Evolutionary conservation across 768 basidiomycete species (phyloP).

Genomic region (Boletus vermiculosoides): DNA sequence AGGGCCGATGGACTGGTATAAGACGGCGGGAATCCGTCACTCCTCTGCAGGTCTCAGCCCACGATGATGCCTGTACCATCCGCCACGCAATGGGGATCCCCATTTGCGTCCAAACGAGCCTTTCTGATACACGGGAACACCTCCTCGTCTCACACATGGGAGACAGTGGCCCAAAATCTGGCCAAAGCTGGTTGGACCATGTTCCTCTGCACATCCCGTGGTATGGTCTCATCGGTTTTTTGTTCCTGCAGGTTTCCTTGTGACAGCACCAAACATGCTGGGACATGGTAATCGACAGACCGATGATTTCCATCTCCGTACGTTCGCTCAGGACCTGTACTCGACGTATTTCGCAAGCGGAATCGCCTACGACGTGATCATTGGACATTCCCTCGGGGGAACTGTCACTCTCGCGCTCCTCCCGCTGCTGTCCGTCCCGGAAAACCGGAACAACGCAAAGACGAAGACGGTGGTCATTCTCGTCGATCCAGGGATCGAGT

Average conservation of each 20-base stretch:
- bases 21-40: not conserved
- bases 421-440: constrained; percentile 2
- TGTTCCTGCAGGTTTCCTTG: constrained; percentile 8
- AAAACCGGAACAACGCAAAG: not conserved
- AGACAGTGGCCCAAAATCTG: constrained; percentile 7
- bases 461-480: constrained; percentile 8
- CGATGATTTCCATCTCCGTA: constrained; percentile 10
- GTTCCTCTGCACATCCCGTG: not conserved
- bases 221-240: not conserved
- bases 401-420: constrained; percentile 11
- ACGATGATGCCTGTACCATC: constrained; percentile 16
- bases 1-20: not conserved
- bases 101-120: constrained; percentile 14
- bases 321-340: constrained; percentile 14
- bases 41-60: not conserved
- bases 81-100: constrained; percentile 17
- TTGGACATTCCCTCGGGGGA: constrained; percentile 19
- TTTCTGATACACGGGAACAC: constrained; percentile 15
- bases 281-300: constrained; percentile 15
- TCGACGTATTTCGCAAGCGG: constrained; percentile 15
- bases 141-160: constrained; percentile 16
- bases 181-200: constrained; percentile 6
- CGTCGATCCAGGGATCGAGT: constrained; percentile 14
- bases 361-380: constrained; percentile 14
- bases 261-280: constrained; percentile 18